Conservation (phyloP, 2,329 filamentous ascomycete species). For the Cladophialophora chaetospira region DNA sequence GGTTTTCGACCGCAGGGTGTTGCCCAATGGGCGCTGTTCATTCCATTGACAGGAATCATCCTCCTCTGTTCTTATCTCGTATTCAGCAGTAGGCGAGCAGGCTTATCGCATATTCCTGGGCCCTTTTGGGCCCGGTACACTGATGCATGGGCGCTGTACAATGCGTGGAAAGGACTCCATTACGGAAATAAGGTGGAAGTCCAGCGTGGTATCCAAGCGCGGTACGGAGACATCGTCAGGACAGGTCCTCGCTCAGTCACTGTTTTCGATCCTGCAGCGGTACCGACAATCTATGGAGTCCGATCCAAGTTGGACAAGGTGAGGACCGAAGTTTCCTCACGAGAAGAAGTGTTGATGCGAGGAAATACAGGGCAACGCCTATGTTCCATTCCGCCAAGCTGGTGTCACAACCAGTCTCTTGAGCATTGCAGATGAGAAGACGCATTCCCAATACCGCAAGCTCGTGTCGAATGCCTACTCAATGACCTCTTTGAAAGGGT, state of each 20-base stretch:
- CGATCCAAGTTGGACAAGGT: constrained; percentile 18
- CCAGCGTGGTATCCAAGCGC: constrained; percentile 20
- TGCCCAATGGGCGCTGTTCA: neutral
- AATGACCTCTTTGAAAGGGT: constrained; percentile 14
- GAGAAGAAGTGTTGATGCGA: neutral
- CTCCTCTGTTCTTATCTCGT: neutral
- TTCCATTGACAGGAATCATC: neutral
- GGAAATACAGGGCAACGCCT: constrained; percentile 4
- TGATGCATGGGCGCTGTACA: constrained; percentile 30
- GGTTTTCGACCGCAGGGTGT: neutral
- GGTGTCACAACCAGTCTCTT: constrained; percentile 71
- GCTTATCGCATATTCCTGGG: constrained; percentile 41
- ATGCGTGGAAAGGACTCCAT: constrained; percentile 26
- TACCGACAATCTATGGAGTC: constrained; percentile 31
- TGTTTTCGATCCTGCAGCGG: constrained; percentile 31
- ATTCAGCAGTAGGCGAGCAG: constrained; percentile 4
- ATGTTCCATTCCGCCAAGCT: constrained; percentile 52
- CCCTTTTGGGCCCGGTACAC: constrained; percentile 32
- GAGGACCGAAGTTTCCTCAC: neutral
- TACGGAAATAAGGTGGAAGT: constrained; percentile 15
- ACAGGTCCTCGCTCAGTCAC: constrained; percentile 35
- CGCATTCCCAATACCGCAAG: constrained; percentile 72
- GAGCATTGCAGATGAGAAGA: constrained; percentile 71
- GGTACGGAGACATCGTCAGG: constrained; percentile 34
- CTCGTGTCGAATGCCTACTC: constrained; percentile 71